Evolutionary conservation across 1,139 yeast species (phyloP).

Genomic region (Magnusiomyces tetraspermus): DNA sequence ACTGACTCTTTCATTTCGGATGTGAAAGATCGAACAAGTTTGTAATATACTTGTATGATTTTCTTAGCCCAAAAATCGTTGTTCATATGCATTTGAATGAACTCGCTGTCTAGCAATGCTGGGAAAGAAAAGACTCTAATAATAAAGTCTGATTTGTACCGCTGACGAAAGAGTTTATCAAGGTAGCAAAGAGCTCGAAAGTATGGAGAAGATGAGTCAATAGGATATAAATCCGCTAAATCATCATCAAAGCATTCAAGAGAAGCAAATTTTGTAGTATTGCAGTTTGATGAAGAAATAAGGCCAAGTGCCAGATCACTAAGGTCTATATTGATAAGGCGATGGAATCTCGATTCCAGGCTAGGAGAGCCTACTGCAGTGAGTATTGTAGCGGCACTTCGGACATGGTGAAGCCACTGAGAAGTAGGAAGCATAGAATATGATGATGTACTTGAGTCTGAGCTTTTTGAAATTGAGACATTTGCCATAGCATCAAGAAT

Average conservation of each 20-base stretch:
- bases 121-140: conserved; percentile 88
- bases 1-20: conserved; percentile 80
- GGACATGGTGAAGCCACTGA: conserved; percentile 95
- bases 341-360: conserved; percentile 41
- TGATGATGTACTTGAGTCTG: conserved; percentile 41
- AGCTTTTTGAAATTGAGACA: conserved; percentile 53
- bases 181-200: conserved; percentile 76
- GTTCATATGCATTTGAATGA: conserved; percentile 63
- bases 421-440: conserved; percentile 64
- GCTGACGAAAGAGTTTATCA: conserved; percentile 68
- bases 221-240: conserved; percentile 78
- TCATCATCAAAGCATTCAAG: conserved; percentile 81
- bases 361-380: conserved; percentile 96
- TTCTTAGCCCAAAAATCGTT: conserved; percentile 85
- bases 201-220: conserved; percentile 73
- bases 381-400: conserved; percentile 91
- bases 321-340: conserved; percentile 48
- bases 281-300: conserved; percentile 1
- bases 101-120: conserved; percentile 72
- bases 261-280: conserved; percentile 26
- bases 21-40: conserved; percentile 68
- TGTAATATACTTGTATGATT: conserved; percentile 81
- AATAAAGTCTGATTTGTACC: conserved; percentile 77
- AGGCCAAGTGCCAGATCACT: conserved; percentile 48
- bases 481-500: conserved; percentile 92